Base-by-base conservation (phyloP, 768 basidiomycete genomes). In the Amanita pallidorosea region DNA sequence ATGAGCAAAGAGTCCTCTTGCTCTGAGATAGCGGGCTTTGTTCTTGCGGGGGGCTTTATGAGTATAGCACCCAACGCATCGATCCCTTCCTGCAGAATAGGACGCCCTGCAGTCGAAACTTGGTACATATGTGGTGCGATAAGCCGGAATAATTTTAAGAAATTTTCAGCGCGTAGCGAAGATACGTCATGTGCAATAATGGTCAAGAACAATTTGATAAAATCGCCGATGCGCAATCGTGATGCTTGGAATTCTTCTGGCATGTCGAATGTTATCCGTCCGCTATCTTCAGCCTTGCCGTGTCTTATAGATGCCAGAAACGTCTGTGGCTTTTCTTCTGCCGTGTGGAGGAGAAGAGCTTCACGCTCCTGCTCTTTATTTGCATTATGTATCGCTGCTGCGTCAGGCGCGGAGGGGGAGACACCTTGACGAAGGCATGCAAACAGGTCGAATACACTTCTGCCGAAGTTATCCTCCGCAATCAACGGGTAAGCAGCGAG, bases 121-220 rank as follows among this genome's bases (percentile, higher is more conserved):
- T 81, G 66, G 59, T 81, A 84, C 5, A 88, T 65, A 49, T 74
- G 61, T 3, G 81, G 79, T 0, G 75, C 65, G 43, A 85, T 65
- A 36, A 72, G 68, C 8, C 78, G 75, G 15, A 90, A 68, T 23
- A 85, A 67, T 4, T 72, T 71, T 37, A 90, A 65, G 64, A 88
- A 88, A 49, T 81, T 72, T 55, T 87, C 77, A 2, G 86, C 81
- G 18, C 86, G 79, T 20, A 76, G 63, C 43, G 80, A 80, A 4
- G 74, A 70, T 13, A 81, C 72, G 60, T 88, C 81, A 55, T 88
- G 82, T 5, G 85, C 86, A 49, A 90, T 85, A 53, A 90, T 81
- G 1, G 87, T 89, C 27, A 88, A 70, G 60, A 88, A 80, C 7
- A 90, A 70, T 13, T 80, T 76, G 25, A 86, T 77, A 22, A 88